These are phyloP conservation scores for Calonectria naviculata DNA, from an alignment of 2,329 filamentous ascomycete species.

Conservation along the genomic window DNA sequence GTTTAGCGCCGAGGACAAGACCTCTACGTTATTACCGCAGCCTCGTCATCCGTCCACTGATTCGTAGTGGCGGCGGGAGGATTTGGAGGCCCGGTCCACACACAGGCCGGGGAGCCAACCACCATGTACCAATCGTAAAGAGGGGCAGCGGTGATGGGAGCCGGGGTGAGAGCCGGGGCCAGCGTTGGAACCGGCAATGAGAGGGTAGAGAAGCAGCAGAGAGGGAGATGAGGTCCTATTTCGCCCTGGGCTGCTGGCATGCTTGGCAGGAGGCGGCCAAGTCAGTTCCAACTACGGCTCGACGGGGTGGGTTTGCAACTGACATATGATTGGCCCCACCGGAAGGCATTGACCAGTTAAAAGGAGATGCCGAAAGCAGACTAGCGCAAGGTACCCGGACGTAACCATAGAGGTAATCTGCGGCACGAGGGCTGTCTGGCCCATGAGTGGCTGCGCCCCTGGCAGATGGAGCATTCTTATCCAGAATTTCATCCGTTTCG, in stretches of 20 bases:
- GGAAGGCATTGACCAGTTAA: slow-evolving; percentile 25
- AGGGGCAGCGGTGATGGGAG: neutral
- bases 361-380: slow-evolving; percentile 21
- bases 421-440: neutral
- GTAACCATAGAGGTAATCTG: slow-evolving; percentile 24
- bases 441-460: slow-evolving; percentile 24
- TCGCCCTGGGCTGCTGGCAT: slow-evolving; percentile 11
- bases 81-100: neutral
- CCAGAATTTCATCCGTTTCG: neutral
- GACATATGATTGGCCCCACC: slow-evolving; percentile 18
- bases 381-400: slow-evolving; percentile 37
- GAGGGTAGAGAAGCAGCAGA: slow-evolving; percentile 1
- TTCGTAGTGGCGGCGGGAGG: neutral
- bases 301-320: neutral
- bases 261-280: slow-evolving; percentile 6
- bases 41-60: neutral
- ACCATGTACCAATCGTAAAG: neutral
- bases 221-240: slow-evolving; percentile 24
- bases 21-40: neutral
- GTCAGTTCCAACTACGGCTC: neutral
- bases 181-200: slow-evolving; percentile 1
- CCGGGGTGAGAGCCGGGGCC: neutral
- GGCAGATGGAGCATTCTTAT: slow-evolving; percentile 5
- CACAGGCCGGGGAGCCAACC: slow-evolving; percentile 1
- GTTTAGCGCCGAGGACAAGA: slow-evolving; percentile 4